Evolutionary conservation across 2,329 filamentous ascomycete species (phyloP).

Genomic region (Basipetospora sp.): DNA sequence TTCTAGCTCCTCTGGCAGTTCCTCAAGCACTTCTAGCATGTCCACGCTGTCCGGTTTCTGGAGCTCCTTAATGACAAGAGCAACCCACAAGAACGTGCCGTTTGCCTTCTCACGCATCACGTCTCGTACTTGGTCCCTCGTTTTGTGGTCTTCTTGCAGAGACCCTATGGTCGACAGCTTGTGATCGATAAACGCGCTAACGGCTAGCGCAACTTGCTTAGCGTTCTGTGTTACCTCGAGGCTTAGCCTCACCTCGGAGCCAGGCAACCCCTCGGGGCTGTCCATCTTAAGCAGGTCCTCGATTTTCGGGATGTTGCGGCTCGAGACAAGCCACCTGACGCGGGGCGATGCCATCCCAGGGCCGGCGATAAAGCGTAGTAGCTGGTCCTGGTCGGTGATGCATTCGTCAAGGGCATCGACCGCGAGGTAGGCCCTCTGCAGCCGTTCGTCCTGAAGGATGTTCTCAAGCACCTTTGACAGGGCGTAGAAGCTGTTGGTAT

Average conservation of each 20-base stretch:
- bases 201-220: constrained; percentile 17
- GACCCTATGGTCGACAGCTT: constrained; percentile 15
- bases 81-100: constrained; percentile 26
- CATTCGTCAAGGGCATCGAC: constrained; percentile 36
- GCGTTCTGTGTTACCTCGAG: constrained; percentile 19
- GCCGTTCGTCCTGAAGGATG: constrained; percentile 22
- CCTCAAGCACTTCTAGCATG: constrained; percentile 9
- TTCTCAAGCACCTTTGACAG: constrained; percentile 22
- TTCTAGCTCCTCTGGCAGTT: constrained; percentile 21
- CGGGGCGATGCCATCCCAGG: constrained; percentile 6
- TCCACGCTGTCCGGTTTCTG: constrained; percentile 4
- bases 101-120: constrained; percentile 18
- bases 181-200: constrained; percentile 19
- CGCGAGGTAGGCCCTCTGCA: constrained; percentile 19
- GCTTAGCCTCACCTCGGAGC: background rate
- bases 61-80: constrained; percentile 10
- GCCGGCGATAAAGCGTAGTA: constrained; percentile 22
- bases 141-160: constrained; percentile 1
- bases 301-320: constrained; percentile 26
- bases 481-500: constrained; percentile 20
- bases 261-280: background rate
- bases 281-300: constrained; percentile 11
- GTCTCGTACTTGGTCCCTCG: constrained; percentile 3
- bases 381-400: constrained; percentile 11
- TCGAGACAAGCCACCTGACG: constrained; percentile 29